Conservation (phyloP, 2,329 filamentous ascomycete species). For the Blastomyces parvus region DNA sequence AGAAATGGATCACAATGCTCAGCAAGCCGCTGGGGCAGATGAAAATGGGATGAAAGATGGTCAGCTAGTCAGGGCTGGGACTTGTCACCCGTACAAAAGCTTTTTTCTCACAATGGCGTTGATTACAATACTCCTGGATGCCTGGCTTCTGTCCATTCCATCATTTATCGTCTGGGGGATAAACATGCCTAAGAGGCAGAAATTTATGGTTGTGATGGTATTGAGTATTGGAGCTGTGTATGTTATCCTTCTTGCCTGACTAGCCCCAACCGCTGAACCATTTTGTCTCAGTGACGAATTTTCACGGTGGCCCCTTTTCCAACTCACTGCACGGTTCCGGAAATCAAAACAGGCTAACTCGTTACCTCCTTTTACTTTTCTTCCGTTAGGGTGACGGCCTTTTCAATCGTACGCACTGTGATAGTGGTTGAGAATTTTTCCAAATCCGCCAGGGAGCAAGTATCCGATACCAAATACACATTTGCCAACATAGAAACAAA, state of each 20-base stretch:
- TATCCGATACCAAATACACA: constrained; percentile 8
- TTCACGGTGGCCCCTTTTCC: not conserved
- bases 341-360: not conserved
- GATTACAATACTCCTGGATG: constrained; percentile 36
- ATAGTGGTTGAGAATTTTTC: constrained; percentile 4
- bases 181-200: constrained; percentile 13
- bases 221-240: constrained; percentile 12
- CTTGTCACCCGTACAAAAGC: constrained; percentile 25
- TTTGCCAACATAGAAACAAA: constrained; percentile 12
- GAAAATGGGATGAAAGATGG: constrained; percentile 5
- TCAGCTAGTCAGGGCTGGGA: constrained; percentile 14
- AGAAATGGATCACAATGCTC: constrained; percentile 1
- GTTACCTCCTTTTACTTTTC: not conserved
- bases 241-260: not conserved
- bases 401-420: not conserved
- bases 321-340: not conserved
- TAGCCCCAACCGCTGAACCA: not conserved
- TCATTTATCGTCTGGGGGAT: constrained; percentile 12
- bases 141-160: constrained; percentile 24
- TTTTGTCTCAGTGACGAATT: not conserved
- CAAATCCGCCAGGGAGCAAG: not conserved
- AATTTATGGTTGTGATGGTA: constrained; percentile 11
- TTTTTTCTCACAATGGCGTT: constrained; percentile 30
- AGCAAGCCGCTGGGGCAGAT: constrained; percentile 4
- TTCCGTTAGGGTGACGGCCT: not conserved